Evolutionary conservation across 2,329 filamentous ascomycete genomes (phyloP).

Genomic region (Phyllachora maydis): DNA sequence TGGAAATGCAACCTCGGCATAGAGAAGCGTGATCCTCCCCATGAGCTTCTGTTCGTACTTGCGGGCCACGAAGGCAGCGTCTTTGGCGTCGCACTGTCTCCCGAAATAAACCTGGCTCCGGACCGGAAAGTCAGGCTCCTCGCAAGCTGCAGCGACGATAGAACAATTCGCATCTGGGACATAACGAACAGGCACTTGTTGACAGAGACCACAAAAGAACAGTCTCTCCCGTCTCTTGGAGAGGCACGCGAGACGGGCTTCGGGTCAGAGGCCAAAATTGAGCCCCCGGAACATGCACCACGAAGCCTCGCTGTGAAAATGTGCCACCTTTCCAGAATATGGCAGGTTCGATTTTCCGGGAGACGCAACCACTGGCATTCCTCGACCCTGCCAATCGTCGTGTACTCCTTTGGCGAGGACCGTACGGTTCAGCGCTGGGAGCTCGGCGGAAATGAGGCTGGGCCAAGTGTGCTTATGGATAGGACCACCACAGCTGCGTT

Average conservation of each 20-base stretch:
- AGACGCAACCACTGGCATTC: constrained; percentile 4
- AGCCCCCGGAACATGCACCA: constrained; percentile 10
- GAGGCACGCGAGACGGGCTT: constrained; percentile 41
- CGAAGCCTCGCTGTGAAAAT: constrained; percentile 49
- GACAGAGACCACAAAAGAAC: constrained; percentile 6
- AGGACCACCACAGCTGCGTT: too few relatives aligned
- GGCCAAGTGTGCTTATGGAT: constrained; percentile 1
- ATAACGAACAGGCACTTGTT: constrained; percentile 31
- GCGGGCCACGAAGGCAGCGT: constrained; percentile 76
- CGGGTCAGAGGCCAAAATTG: constrained; percentile 13
- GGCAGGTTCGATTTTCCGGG: constrained; percentile 50
- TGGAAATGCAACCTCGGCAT: constrained; percentile 47
- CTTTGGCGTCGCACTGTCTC: constrained; percentile 70
- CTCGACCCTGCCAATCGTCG: constrained; percentile 3
- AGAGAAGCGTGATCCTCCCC: constrained; percentile 3
- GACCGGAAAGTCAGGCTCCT: constrained; percentile 37
- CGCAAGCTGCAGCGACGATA: constrained; percentile 85
- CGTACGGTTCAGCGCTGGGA: constrained; percentile 56
- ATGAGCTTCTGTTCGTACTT: constrained; percentile 30
- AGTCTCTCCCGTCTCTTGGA: too few relatives aligned
- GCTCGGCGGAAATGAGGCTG: constrained; percentile 15
- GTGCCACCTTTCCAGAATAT: constrained; percentile 80
- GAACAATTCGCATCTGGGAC: constrained; percentile 78
- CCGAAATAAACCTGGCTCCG: constrained; percentile 17
- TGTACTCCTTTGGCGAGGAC: constrained; percentile 73